Evolutionary conservation across 768 basidiomycete genomes (phyloP), one percentile per base, ranked within the genome.

Genomic region (Multifurca ochricompacta): DNA sequence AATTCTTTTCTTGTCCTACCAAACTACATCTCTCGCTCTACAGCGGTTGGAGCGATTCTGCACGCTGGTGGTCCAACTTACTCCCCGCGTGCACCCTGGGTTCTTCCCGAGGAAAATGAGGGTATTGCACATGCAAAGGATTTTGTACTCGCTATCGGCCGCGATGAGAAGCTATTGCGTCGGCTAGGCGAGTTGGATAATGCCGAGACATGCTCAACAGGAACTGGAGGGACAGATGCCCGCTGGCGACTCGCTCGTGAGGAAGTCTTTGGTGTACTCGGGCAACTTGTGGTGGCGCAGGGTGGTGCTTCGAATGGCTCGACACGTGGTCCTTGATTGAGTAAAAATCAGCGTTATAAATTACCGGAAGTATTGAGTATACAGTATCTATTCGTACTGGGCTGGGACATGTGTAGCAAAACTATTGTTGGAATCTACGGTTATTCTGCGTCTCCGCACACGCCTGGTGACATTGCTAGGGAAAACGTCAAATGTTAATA

Each of bases 1-100:
- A 88, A 83, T 67, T 79, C 78, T 46, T 91, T 91, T 78, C 80
- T 91, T 49, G 82, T 91, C 27, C 73, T 91, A 4, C 88, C 89
- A 3, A 87, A 83, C 70, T 85, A 87, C 60, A 80, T 89, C 59
- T 90, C 87, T 9, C 81, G 89, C 19, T 85, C 84, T n/a, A 85
- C 84, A 0, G 88, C 88, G 0, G 85, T 91, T 2, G 85, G 84
- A 40, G 80, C 84, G n/a, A 83, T 91, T 54, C 67, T 90, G 13
- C 81, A 84, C 62, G 83, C 85, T 0, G 82, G 81, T 4, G 76
- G 74, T 2, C 76, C 74, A 5, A 70, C 70, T 6, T 66, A 73
- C 31, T 70, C 70, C 3, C 67, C 71, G 30, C 58, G 73, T 25
- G 65, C 68, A 16, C 66, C 68, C 16, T 68, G 71, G 59, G 54